Percentiles rank a stretch among this genome's conserved stretches.
Conservation (phyloP, 2,329 filamentous ascomycete genomes). For the Grosmannia penicillata region DNA sequence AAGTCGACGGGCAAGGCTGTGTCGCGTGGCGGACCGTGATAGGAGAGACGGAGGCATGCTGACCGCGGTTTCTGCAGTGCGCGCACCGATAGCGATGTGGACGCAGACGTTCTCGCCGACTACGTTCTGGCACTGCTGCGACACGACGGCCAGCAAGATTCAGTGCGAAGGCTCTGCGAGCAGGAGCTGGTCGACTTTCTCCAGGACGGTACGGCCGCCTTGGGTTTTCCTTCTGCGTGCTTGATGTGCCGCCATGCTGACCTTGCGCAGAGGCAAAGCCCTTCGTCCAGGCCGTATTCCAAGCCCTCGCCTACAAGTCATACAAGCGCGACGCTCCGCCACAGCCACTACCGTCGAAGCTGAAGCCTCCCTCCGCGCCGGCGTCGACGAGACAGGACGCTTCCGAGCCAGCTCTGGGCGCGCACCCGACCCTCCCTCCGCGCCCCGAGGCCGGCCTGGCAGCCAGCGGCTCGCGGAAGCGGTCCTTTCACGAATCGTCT, state of each 20-base stretch:
- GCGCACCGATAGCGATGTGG: slow-evolving; percentile 67
- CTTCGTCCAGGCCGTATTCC: slow-evolving; percentile 60
- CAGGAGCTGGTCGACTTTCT: slow-evolving; percentile 64
- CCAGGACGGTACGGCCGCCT: slow-evolving; percentile 38
- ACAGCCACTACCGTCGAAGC: slow-evolving; percentile 20
- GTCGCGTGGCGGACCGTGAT: neutral
- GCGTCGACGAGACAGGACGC: neutral
- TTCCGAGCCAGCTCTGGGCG: neutral
- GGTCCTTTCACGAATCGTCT: slow-evolving; percentile 33
- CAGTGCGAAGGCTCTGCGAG: slow-evolving; percentile 53
- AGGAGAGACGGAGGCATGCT: slow-evolving; percentile 1
- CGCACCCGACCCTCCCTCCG: neutral
- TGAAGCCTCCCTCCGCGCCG: slow-evolving; percentile 3
- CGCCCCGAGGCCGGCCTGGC: neutral
- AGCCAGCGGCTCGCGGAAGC: slow-evolving; percentile 28
- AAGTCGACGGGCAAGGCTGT: slow-evolving; percentile 16
- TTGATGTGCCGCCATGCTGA: too few relatives aligned
- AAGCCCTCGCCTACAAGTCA: slow-evolving; percentile 45
- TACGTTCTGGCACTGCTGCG: slow-evolving; percentile 68
- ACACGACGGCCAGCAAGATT: slow-evolving; percentile 50
- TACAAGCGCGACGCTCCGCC: slow-evolving; percentile 46
- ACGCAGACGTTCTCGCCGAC: slow-evolving; percentile 68
- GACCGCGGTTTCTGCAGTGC: slow-evolving; percentile 33
- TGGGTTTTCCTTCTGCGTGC: neutral
- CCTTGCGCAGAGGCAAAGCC: slow-evolving; percentile 34